These are phyloP conservation scores for Fusarium albosuccineum DNA, from an alignment of 2,329 filamentous ascomycete species.

Conservation along the genomic window DNA sequence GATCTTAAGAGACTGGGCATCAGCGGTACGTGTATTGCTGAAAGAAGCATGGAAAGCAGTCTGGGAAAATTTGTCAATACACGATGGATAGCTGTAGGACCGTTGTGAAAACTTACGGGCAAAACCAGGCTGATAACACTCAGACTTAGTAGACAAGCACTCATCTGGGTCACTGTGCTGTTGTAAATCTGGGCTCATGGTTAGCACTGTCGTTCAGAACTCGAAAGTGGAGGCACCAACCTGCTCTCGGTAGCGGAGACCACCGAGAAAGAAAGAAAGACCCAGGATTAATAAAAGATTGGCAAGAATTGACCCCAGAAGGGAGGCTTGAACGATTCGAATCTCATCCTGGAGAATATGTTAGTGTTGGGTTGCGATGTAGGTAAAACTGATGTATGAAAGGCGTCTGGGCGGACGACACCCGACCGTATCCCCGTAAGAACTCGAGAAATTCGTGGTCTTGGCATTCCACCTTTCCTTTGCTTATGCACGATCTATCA, in stretches of 20 bases:
- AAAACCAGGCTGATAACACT: constrained; percentile 90
- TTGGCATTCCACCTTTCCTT: too few relatives aligned
- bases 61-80: constrained; percentile 54
- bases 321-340: constrained; percentile 89
- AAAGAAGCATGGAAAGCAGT: constrained; percentile 96
- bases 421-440: too few relatives aligned
- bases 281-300: constrained; percentile 91
- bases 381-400: too few relatives aligned
- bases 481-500: too few relatives aligned
- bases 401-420: too few relatives aligned
- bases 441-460: too few relatives aligned
- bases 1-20: constrained; percentile 81
- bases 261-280: constrained; percentile 91
- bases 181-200: constrained; percentile 78
- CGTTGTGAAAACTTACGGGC: constrained; percentile 68
- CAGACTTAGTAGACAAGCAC: constrained; percentile 89
- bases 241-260: constrained; percentile 88
- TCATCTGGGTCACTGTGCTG: constrained; percentile 96
- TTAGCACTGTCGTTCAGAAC: constrained; percentile 1
- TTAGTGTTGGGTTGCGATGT: background rate
- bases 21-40: constrained; percentile 70
- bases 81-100: constrained; percentile 52
- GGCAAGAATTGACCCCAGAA: constrained; percentile 89
- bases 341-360: constrained; percentile 74
- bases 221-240: constrained; percentile 53